Percentiles rank a stretch among this genome's conserved stretches.
These are phyloP conservation scores for Chenopodium suecicum DNA, from an alignment of 148 eudicot species.

Conservation along the genomic window DNA sequence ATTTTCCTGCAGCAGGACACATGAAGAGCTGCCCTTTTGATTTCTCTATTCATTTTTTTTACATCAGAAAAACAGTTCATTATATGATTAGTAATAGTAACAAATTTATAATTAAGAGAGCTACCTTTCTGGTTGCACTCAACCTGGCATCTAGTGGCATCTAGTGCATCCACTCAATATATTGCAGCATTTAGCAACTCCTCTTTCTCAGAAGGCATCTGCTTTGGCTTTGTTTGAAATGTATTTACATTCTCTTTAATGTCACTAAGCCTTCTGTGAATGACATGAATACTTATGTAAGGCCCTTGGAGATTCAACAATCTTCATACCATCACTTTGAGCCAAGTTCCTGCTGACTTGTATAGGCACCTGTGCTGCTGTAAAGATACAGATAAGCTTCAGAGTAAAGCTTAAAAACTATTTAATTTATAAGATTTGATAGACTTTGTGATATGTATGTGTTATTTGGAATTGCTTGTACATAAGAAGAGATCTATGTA, in stretches of 20 bases:
- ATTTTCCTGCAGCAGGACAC: too few relatives aligned
- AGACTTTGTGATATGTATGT: background rate
- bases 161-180: slow-evolving; percentile 72
- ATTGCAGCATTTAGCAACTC: slow-evolving; percentile 68
- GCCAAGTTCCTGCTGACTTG: slow-evolving; percentile 89
- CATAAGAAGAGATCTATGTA: background rate
- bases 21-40: too few relatives aligned
- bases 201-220: slow-evolving; percentile 71
- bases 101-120: background rate
- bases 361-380: slow-evolving; percentile 67
- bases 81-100: background rate
- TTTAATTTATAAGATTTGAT: background rate
- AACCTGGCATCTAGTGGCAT: slow-evolving; percentile 92
- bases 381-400: slow-evolving; percentile 3
- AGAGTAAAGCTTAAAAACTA: background rate
- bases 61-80: too few relatives aligned
- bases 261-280: slow-evolving; percentile 78
- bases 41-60: too few relatives aligned
- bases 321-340: slow-evolving; percentile 88
- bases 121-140: slow-evolving; percentile 56
- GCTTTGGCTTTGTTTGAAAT: slow-evolving; percentile 45
- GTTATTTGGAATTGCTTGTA: background rate
- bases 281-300: slow-evolving; percentile 45
- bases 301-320: slow-evolving; percentile 58
- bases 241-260: slow-evolving; percentile 60